Evolutionary conservation across 305 asterid species (phyloP).

Genomic region (Fraxinus nigra): DNA sequence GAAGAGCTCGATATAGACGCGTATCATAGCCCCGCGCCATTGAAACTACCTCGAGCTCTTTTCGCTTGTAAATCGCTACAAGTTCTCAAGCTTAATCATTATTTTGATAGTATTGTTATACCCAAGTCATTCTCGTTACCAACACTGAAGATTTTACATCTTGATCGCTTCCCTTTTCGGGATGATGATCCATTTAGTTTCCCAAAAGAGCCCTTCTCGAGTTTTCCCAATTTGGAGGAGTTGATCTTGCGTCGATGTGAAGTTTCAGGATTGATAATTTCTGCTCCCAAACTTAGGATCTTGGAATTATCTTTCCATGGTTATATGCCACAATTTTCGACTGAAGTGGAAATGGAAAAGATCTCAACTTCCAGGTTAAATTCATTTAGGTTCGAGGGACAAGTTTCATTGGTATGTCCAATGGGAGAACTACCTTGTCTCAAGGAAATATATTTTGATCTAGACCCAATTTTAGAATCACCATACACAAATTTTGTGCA

Average conservation of each 20-base stretch:
- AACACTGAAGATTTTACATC: constrained; percentile 14
- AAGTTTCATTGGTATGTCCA: constrained; percentile 18
- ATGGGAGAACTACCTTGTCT: constrained; percentile 15
- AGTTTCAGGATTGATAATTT: constrained; percentile 3
- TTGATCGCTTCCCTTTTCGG: constrained; percentile 1
- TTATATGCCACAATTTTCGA: background rate
- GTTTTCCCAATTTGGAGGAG: constrained; percentile 25
- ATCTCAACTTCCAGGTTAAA: constrained; percentile 18
- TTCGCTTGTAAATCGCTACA: constrained; percentile 4
- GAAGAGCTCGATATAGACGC: constrained; percentile 12
- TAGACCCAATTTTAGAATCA: background rate
- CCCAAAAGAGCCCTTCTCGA: constrained; percentile 23
- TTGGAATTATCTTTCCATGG: constrained; percentile 13
- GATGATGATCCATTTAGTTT: background rate
- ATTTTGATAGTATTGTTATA: background rate
- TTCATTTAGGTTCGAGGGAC: constrained; percentile 26
- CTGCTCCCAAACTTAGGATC: constrained; percentile 19
- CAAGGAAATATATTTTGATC: constrained; percentile 16
- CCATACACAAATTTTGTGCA: background rate
- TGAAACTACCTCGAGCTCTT: background rate
- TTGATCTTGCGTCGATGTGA: constrained; percentile 14
- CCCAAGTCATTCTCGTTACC: constrained; percentile 18
- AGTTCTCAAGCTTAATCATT: constrained; percentile 9
- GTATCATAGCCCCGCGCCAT: background rate
- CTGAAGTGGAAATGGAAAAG: background rate